Base-by-base conservation (phyloP, 2,329 filamentous ascomycete species). In the Fusarium tricinctum region DNA sequence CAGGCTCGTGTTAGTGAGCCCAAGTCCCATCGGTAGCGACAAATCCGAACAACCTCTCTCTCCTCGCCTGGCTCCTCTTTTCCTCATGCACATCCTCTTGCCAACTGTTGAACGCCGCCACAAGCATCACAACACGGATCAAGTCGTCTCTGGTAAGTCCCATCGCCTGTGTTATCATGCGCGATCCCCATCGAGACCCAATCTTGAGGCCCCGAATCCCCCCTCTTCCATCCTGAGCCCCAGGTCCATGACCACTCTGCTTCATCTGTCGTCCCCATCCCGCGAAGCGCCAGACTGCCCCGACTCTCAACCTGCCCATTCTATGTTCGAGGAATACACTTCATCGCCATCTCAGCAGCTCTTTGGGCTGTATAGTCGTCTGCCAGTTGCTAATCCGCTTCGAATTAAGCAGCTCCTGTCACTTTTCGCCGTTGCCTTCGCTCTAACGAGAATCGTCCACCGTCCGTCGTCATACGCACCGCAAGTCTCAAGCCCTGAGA, bases 21-120 rank as follows among this genome's bases (percentile, higher is more conserved):
- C 73, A 72, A 58, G 35, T 64, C 33, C 33, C 49, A 66, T 66
- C 66, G 66, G 71, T 73, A 74, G 72, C 75, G 77, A 78, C 79
- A 80, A 81, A 79, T 80, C 78, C 74, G 28, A 77, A 77, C 75
- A 74, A 78, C 78, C 74, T 80, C 75, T 71, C 75, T 70, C 66
- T 69, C 64, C 66, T 72, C 67, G 69, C 59, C 74, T 73, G 72
- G 74, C 77, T 81, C 79, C 79, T 81, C 79, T 81, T 81, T 81
- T 81, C 79, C 78, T 77, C 78, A 78, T 79, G 75, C 79, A 80
- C 79, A 79, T 77, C 76, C 76, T 78, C 76, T 73, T 74, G 77
- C 73, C 73, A 73, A 75, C 74, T 63, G 70, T 74, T 70, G 58
- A 68, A 70, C 73, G 68, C 75, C 77, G 73, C 74, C 75, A 77